Evolutionary conservation across 257 asterid species (phyloP).

Genomic region (Scutellaria baicalensis): DNA sequence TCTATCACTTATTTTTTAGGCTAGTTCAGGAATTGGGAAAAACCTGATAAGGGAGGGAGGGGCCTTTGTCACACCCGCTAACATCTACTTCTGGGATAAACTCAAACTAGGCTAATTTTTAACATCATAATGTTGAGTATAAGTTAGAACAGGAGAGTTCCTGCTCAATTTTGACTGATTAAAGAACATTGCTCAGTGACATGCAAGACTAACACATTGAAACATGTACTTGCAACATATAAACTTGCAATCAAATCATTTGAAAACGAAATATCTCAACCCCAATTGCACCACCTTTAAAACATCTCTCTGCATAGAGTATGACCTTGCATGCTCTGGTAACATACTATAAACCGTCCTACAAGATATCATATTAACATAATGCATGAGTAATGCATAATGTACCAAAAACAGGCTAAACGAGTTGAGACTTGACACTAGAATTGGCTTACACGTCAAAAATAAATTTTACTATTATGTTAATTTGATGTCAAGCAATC

Average conservation of each 20-base stretch:
- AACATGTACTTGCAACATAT: neutral
- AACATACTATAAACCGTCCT: neutral
- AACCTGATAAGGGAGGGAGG: neutral
- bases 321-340: neutral
- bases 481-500: neutral
- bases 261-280: neutral
- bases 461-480: neutral
- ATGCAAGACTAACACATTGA: neutral
- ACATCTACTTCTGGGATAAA: neutral
- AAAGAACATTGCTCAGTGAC: neutral
- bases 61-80: neutral
- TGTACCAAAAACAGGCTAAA: neutral
- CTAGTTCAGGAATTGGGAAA: neutral
- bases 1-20: neutral
- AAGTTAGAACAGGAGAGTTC: neutral
- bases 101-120: neutral
- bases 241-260: neutral
- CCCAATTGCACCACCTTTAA: neutral
- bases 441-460: neutral
- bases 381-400: neutral
- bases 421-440: neutral
- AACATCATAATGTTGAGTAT: neutral
- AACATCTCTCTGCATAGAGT: neutral
- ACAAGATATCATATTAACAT: neutral
- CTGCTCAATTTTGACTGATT: neutral